phyloP scores from a whole-genome alignment of 257 asterid genomes.

The Ajuga chamaepitys region DNA sequence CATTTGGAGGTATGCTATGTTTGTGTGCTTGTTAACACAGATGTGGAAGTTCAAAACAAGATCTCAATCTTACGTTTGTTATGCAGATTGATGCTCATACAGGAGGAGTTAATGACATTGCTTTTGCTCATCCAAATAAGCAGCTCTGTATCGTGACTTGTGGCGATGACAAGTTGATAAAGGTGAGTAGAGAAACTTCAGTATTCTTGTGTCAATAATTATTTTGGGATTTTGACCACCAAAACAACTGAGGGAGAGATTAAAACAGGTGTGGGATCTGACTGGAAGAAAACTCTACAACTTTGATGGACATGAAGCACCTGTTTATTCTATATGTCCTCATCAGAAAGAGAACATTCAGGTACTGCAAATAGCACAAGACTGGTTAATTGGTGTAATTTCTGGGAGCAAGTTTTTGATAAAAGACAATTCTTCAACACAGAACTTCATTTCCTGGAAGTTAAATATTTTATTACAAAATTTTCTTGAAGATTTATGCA shows the following conservation, averaged over 20 bases:
- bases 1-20: slow-evolving; percentile 66
- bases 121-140: slow-evolving; percentile 94
- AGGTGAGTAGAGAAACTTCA: slow-evolving; percentile 39
- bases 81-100: slow-evolving; percentile 89
- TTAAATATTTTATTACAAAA: background rate
- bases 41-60: slow-evolving; percentile 4
- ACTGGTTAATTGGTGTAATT: background rate
- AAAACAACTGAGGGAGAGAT: slow-evolving; percentile 25
- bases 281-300: slow-evolving; percentile 74
- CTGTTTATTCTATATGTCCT: slow-evolving; percentile 93
- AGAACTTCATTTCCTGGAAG: no score
- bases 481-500: background rate
- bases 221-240: background rate
- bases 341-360: slow-evolving; percentile 95
- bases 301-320: slow-evolving; percentile 98
- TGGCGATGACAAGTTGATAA: slow-evolving; percentile 93
- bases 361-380: slow-evolving; percentile 33
- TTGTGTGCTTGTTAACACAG: background rate
- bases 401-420: background rate
- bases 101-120: slow-evolving; percentile 90
- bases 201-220: background rate
- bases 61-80: slow-evolving; percentile 16
- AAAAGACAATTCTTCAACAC: background rate
- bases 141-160: slow-evolving; percentile 86
- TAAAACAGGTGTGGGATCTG: slow-evolving; percentile 95